These are phyloP conservation scores for Cyclotella kingstonii DNA, from an alignment of 108 stramenopile genomes.

Conservation along the genomic window DNA sequence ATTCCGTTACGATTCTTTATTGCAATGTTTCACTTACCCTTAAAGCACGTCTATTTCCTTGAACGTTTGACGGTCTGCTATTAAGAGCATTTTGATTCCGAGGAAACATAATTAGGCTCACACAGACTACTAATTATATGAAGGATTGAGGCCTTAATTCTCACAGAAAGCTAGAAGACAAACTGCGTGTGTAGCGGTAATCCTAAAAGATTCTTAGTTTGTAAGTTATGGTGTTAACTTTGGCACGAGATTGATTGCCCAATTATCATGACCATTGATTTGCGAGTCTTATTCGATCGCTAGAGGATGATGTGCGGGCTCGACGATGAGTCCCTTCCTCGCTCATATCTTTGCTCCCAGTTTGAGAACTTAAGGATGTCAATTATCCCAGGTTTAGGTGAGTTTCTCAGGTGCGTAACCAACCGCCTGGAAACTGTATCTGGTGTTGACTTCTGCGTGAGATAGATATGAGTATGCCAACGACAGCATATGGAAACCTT, in stretches of 20 bases:
- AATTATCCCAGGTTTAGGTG: no score
- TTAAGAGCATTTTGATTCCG: slow-evolving; percentile 19
- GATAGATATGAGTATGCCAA: not conserved
- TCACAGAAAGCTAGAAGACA: not conserved
- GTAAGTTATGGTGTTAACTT: slow-evolving; percentile 1
- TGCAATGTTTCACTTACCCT: slow-evolving; percentile 23
- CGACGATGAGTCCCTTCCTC: not conserved
- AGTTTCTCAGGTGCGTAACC: not conserved
- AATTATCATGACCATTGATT: not conserved
- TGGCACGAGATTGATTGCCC: not conserved
- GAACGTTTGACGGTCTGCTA: slow-evolving; percentile 2
- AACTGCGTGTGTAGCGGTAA: not conserved
- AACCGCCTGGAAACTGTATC: slow-evolving; percentile 3
- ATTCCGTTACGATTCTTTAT: not conserved
- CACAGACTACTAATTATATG: not conserved
- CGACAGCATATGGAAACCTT: not conserved
- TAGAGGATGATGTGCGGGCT: not conserved
- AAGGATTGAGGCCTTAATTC: not conserved
- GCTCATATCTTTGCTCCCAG: slow-evolving; percentile 17
- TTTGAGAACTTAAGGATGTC: no score
- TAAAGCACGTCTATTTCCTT: slow-evolving; percentile 39
- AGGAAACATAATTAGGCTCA: slow-evolving; percentile 16
- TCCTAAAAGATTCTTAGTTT: no score
- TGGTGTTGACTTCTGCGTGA: no score
- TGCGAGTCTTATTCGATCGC: not conserved